phyloP scores from a whole-genome alignment of 257 asterid genomes.

The Asclepias syriaca region DNA sequence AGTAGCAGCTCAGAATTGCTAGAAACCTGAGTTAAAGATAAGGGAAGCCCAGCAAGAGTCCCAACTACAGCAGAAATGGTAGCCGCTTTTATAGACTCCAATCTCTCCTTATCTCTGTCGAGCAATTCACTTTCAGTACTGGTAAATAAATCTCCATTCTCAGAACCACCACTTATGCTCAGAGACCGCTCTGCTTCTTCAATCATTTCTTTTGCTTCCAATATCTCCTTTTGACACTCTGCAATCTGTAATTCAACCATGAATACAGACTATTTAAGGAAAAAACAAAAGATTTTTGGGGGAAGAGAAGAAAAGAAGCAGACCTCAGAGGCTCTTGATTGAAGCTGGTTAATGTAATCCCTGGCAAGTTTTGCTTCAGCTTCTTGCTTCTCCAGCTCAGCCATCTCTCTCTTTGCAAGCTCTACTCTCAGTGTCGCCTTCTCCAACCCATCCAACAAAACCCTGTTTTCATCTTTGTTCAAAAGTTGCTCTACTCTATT shows the following conservation, averaged over 20 bases:
- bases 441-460: slow-evolving; percentile 65
- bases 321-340: slow-evolving; percentile 77
- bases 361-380: slow-evolving; percentile 50
- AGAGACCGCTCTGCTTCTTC: slow-evolving; percentile 76
- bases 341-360: slow-evolving; percentile 66
- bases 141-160: slow-evolving; percentile 10
- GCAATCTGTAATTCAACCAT: slow-evolving; percentile 49
- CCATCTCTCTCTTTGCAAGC: slow-evolving; percentile 64
- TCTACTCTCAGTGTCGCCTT: slow-evolving; percentile 78
- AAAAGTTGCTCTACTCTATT: slow-evolving; percentile 62
- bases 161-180: slow-evolving; percentile 9
- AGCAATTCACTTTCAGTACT: slow-evolving; percentile 21
- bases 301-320: neutral
- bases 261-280: too few species aligned
- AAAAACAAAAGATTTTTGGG: neutral
- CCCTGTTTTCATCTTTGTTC: slow-evolving; percentile 74
- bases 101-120: slow-evolving; percentile 52
- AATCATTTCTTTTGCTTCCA: slow-evolving; percentile 72
- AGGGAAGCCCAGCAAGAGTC: slow-evolving; percentile 66
- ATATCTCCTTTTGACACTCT: slow-evolving; percentile 85
- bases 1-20: slow-evolving; percentile 47
- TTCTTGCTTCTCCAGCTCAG: slow-evolving; percentile 73
- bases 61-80: slow-evolving; percentile 64
- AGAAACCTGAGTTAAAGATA: slow-evolving; percentile 46
- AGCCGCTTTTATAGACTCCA: slow-evolving; percentile 82